Conservation (phyloP, 1,139 yeast genomes). For the Magnusiomyces fungicola region DNA sequence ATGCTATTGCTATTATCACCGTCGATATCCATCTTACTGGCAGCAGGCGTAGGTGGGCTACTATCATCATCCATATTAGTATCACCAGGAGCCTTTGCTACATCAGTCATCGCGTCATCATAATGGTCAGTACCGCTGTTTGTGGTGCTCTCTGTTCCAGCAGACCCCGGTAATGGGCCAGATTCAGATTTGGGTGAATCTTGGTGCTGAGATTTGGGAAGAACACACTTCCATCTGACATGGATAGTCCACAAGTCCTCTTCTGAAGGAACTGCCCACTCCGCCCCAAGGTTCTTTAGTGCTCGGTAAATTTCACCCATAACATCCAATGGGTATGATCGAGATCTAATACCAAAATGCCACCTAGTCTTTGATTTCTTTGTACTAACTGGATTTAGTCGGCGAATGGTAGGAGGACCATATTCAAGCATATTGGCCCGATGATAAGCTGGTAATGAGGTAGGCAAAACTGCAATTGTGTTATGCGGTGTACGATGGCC, state of each 20-base stretch:
- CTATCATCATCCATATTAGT: too few species aligned
- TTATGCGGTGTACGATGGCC: slow-evolving; percentile 36
- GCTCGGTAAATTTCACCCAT: slow-evolving; percentile 99
- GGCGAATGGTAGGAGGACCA: slow-evolving; percentile 34
- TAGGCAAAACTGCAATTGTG: slow-evolving; percentile 86
- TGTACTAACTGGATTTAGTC: slow-evolving; percentile 65
- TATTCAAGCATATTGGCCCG: slow-evolving; percentile 74
- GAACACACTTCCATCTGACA: slow-evolving; percentile 87
- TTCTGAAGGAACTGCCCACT: slow-evolving; percentile 92
- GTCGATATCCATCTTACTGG: background rate
- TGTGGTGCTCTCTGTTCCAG: too few species aligned
- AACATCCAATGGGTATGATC: slow-evolving; percentile 94
- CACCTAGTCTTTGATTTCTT: slow-evolving; percentile 92
- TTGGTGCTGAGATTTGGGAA: slow-evolving; percentile 37
- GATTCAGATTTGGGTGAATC: too few species aligned
- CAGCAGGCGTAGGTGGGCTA: background rate
- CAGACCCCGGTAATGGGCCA: too few species aligned
- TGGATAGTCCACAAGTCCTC: slow-evolving; percentile 89
- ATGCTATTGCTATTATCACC: background rate
- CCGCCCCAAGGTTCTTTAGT: slow-evolving; percentile 86
- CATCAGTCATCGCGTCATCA: too few species aligned
- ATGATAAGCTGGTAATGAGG: slow-evolving; percentile 90
- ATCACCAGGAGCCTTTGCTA: too few species aligned
- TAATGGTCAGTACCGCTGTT: too few species aligned
- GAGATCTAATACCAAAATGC: slow-evolving; percentile 97